Evolutionary conservation across 2,329 filamentous ascomycete species (phyloP).

Genomic region (Talaromyces islandicus): DNA sequence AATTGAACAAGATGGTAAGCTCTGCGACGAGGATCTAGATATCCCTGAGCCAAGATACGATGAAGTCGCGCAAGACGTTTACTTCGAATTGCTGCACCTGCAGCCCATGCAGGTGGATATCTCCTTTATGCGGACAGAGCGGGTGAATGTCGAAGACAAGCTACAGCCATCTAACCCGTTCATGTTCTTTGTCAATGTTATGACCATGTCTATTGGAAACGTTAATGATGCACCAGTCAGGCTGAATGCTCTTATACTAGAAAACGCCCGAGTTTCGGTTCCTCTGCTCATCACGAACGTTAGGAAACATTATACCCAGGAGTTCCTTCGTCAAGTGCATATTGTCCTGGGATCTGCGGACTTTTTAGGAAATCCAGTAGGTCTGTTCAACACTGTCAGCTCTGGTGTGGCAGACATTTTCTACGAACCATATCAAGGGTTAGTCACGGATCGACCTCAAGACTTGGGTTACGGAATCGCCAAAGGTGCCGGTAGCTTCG

Average conservation of each 20-base stretch:
- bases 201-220: conserved; percentile 99
- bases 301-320: conserved; percentile 92
- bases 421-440: conserved; percentile 96
- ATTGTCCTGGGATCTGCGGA: conserved; percentile 96
- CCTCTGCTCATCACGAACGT: conserved; percentile 79
- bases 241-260: conserved; percentile 87
- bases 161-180: conserved; percentile 84
- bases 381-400: conserved; percentile 95
- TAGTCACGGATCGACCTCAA: conserved; percentile 92
- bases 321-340: conserved; percentile 92
- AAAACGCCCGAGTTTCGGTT: conserved; percentile 89
- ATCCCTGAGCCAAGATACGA: conserved; percentile 87
- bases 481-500: conserved; percentile 92
- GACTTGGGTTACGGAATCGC: conserved; percentile 93
- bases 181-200: conserved; percentile 97
- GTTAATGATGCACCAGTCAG: conserved; percentile 95
- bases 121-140: conserved; percentile 93
- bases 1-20: conserved; percentile 71
- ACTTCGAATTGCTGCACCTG: conserved; percentile 94
- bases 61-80: conserved; percentile 85
- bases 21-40: conserved; percentile 84
- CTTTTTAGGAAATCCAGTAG: conserved; percentile 95
- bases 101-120: conserved; percentile 98
- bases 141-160: conserved; percentile 93
- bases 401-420: conserved; percentile 97